Evolutionary conservation across 306 rosid genomes (phyloP).

Genomic region (Styphnolobium japonicum): DNA sequence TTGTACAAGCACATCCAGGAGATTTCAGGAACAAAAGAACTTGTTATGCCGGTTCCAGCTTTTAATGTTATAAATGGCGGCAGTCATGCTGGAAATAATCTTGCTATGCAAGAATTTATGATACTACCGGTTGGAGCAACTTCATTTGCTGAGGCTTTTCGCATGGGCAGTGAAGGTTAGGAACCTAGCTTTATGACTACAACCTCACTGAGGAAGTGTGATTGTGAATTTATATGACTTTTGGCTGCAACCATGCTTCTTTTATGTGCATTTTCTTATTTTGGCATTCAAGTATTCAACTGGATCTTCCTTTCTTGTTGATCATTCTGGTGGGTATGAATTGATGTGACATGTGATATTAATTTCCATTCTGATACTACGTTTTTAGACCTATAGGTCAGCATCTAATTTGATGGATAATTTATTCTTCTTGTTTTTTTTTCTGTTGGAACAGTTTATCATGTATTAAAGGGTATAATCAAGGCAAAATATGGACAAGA

Average conservation of each 20-base stretch:
- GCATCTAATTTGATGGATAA: constrained; percentile 14
- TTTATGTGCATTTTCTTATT: neutral
- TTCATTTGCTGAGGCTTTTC: constrained; percentile 85
- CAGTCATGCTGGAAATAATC: constrained; percentile 94
- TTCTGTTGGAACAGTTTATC: constrained; percentile 61
- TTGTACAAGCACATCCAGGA: constrained; percentile 90
- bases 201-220: constrained; percentile 1
- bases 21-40: constrained; percentile 84
- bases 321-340: neutral
- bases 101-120: constrained; percentile 99
- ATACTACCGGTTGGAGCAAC: constrained; percentile 91
- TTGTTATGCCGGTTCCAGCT: constrained; percentile 98
- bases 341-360: neutral
- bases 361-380: neutral
- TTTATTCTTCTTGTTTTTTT: no score
- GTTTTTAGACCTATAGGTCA: neutral
- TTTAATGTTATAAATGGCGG: constrained; percentile 97
- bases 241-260: constrained; percentile 4
- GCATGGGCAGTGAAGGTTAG: constrained; percentile 98
- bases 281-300: neutral
- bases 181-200: neutral
- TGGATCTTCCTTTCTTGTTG: neutral
- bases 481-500: constrained; percentile 97
- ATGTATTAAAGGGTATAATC: constrained; percentile 86
- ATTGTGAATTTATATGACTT: neutral